Conservation (phyloP, 164 flowering plant species). For the grape (Vitis vinifera) region DNA sequence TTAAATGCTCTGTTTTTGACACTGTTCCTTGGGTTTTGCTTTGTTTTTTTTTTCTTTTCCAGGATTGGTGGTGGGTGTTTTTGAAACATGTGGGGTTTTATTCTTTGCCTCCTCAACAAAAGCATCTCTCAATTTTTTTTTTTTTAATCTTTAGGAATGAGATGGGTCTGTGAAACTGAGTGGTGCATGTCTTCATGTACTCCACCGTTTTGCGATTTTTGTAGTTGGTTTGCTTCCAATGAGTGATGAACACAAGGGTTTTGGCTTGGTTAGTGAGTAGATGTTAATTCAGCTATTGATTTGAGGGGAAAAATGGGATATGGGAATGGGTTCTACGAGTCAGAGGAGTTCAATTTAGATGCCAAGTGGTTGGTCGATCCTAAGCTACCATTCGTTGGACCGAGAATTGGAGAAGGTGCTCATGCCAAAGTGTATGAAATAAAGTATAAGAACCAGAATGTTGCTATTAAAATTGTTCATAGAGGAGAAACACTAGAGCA, state of each 20-base stretch:
- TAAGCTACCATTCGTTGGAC: constrained; percentile 23
- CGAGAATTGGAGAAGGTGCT: constrained; percentile 81
- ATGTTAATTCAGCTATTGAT: constrained; percentile 5
- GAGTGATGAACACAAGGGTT: neutral
- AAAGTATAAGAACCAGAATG: constrained; percentile 61
- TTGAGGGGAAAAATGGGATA: constrained; percentile 48
- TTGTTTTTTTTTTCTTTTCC: no score
- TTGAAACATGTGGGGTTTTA: neutral
- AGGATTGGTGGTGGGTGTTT: no score
- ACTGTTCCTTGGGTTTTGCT: no score
- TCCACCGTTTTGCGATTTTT: neutral
- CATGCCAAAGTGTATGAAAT: constrained; percentile 97
- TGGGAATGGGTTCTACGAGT: constrained; percentile 40
- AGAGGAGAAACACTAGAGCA: no score
- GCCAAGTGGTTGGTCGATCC: constrained; percentile 87
- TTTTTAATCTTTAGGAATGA: constrained; percentile 13
- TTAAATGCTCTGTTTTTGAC: no score
- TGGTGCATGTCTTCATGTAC: neutral
- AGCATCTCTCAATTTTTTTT: constrained; percentile 1
- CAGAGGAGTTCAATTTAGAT: constrained; percentile 52
- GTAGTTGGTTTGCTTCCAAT: constrained; percentile 4
- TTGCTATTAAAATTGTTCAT: no score
- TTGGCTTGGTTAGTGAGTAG: neutral
- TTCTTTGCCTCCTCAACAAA: constrained; percentile 12
- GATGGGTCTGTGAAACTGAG: constrained; percentile 8